Base-by-base conservation (phyloP, 148 eudicot genomes). In the Euryodendron excelsum region DNA sequence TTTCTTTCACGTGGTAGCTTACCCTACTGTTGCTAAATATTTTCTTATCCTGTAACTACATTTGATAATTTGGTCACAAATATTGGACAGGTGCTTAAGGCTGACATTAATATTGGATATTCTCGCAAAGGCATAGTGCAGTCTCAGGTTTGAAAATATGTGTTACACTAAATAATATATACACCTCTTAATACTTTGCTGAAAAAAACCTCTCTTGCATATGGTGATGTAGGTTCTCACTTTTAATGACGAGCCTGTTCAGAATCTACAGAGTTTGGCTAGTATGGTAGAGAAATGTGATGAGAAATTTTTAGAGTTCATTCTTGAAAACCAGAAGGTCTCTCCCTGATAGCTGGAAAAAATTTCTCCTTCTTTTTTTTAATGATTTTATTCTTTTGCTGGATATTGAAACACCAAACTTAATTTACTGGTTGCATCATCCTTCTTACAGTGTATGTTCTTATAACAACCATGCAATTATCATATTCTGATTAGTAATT, bases 301-400 rank as follows among this genome's bases (percentile, higher is more conserved):
- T n/a, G 86, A 86, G 18, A 84, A 86, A 28, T 86, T 77, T 64
- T 68, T 86, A 45, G 81, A 80, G 72, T 86, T 86, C 69, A 74
- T 79, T 48, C 82, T 86, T 10, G 88, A 83, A 31, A 78, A 83
- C 67, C 75, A 80, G 39, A 84, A 86, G 86, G 88, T 85, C n/a
- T n/a, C n/a, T n/a, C n/a, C n/a, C n/a, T n/a, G n/a, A n/a, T n/a
- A n/a, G n/a, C n/a, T n/a, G n/a, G n/a, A 59, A 25, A 5, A 31
- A 15, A 36, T 28, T 31, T 53, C 53, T 21, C 52, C 63, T 65
- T 69, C 30, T 69, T 47, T 7, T 58, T 58, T 58, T 58, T 27
- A 30, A 12, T 8, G 23, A 9, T 60, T 60, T 60, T 25, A 5
- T 60, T 60, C 33, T 25, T 25, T 60, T 1, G 64, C 12, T 13